phyloP scores from a whole-genome alignment of 306 rosid species.

The Cicer judaicum region DNA sequence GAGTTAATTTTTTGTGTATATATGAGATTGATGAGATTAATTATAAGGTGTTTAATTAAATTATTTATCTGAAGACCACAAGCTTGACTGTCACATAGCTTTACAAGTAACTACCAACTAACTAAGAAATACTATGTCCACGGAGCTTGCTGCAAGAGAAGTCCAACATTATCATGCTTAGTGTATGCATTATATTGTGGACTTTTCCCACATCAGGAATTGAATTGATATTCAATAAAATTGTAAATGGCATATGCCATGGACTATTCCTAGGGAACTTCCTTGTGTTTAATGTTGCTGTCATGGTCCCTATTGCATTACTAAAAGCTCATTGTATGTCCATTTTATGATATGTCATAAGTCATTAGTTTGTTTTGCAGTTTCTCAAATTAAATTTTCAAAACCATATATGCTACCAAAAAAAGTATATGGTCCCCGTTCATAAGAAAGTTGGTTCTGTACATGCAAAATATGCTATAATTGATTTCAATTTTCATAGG shows the following conservation, averaged over 20 bases:
- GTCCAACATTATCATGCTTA: not conserved
- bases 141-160: too few species aligned
- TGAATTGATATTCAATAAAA: conserved; percentile 35
- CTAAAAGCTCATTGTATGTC: too few species aligned
- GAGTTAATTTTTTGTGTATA: too few species aligned
- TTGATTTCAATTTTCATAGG: not conserved
- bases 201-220: conserved; percentile 20
- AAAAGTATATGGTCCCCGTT: not conserved
- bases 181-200: conserved; percentile 22
- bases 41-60: too few species aligned
- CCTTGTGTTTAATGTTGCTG: conserved; percentile 29
- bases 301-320: not conserved
- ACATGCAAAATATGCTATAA: not conserved
- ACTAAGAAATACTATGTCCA: too few species aligned
- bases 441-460: not conserved
- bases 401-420: not conserved
- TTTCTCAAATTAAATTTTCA: not conserved
- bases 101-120: too few species aligned
- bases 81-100: too few species aligned
- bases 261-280: conserved; percentile 49
- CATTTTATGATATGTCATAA: conserved; percentile 1
- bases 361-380: conserved; percentile 27
- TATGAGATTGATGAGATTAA: too few species aligned
- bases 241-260: conserved; percentile 42
- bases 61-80: too few species aligned